A percentile compares a stretch with the other conserved stretches of the same genome.
Evolutionary conservation across 2,329 filamentous ascomycete species (phyloP).

Genomic region (Diaporthe sp.): DNA sequence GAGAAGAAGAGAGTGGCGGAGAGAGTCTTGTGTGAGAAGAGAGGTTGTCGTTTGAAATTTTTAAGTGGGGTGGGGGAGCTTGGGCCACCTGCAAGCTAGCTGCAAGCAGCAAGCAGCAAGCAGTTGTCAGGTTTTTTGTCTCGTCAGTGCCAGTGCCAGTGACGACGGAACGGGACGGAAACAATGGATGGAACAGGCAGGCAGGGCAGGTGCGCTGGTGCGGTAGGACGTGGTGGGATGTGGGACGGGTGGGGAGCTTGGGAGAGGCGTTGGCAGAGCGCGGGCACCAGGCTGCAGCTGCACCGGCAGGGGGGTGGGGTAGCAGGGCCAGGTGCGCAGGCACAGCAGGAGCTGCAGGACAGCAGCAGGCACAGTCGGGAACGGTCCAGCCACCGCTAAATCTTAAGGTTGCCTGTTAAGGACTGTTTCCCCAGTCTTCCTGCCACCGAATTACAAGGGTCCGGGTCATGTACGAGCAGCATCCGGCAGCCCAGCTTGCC

Average conservation of each 20-base stretch:
- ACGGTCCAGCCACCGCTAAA: slow-evolving; percentile 26
- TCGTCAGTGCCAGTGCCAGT: not conserved
- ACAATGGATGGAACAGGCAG: not conserved
- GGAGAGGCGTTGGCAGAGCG: not conserved
- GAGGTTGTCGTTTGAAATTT: slow-evolving; percentile 7
- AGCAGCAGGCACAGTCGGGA: slow-evolving; percentile 19
- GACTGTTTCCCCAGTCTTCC: slow-evolving; percentile 22
- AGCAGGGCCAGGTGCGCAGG: not conserved
- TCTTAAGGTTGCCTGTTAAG: slow-evolving; percentile 20
- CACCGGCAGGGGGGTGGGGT: no score
- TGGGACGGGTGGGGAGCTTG: not conserved
- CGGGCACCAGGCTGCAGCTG: no score
- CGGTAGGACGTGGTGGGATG: not conserved
- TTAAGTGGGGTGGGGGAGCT: slow-evolving; percentile 2
- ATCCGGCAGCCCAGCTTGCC: not conserved
- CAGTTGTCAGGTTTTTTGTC: no score
- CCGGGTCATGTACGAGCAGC: slow-evolving; percentile 5
- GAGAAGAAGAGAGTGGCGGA: not conserved
- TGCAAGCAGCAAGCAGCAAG: no score
- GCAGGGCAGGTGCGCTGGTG: not conserved
- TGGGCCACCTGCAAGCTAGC: slow-evolving; percentile 16
- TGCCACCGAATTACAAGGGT: slow-evolving; percentile 22
- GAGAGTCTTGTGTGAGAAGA: not conserved
- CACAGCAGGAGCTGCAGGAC: slow-evolving; percentile 11
- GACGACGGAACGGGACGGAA: slow-evolving; percentile 1